Percentiles rank a stretch among this genome's conserved stretches.
Conservation (phyloP, 2,329 filamentous ascomycete species). For the Chrysosporium keratinophilum region DNA sequence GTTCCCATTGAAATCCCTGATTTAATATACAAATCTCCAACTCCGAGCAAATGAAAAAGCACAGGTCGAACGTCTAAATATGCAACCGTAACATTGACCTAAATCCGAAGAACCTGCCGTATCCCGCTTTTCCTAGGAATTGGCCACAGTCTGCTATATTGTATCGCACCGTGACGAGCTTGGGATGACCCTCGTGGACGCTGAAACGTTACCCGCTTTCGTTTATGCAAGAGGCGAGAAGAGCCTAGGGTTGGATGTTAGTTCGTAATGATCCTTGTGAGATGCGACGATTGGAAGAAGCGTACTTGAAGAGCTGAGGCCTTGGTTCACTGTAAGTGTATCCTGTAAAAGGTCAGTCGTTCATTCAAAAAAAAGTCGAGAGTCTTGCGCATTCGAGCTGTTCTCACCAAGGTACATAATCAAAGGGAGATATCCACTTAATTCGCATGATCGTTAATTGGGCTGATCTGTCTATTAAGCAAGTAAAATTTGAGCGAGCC, state of each 20-base stretch:
- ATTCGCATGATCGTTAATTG: conserved; percentile 8
- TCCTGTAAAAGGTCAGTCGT: conserved; percentile 42
- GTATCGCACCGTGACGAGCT: background rate
- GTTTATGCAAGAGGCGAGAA: conserved; percentile 37
- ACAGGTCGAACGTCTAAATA: conserved; percentile 1
- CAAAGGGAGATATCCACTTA: conserved; percentile 85
- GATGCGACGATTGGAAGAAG: background rate
- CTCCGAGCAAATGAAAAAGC: conserved; percentile 8
- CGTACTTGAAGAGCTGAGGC: conserved; percentile 64
- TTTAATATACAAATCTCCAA: conserved; percentile 13
- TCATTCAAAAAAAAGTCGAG: background rate
- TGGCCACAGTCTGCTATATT: background rate
- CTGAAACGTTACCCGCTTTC: background rate
- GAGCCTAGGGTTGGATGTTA: conserved; percentile 24
- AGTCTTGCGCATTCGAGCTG: background rate
- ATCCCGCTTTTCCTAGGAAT: background rate
- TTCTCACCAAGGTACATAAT: conserved; percentile 86
- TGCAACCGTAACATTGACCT: background rate
- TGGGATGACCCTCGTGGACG: background rate
- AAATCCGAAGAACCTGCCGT: background rate
- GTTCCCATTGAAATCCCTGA: conserved; percentile 5
- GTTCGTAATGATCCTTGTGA: background rate
- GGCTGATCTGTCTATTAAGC: background rate
- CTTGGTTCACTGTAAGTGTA: conserved; percentile 91
- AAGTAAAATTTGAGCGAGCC: background rate